Percentiles rank a stretch among this genome's conserved stretches.
phyloP scores from a whole-genome alignment of 345 rosid species.

The Linum tenue region DNA sequence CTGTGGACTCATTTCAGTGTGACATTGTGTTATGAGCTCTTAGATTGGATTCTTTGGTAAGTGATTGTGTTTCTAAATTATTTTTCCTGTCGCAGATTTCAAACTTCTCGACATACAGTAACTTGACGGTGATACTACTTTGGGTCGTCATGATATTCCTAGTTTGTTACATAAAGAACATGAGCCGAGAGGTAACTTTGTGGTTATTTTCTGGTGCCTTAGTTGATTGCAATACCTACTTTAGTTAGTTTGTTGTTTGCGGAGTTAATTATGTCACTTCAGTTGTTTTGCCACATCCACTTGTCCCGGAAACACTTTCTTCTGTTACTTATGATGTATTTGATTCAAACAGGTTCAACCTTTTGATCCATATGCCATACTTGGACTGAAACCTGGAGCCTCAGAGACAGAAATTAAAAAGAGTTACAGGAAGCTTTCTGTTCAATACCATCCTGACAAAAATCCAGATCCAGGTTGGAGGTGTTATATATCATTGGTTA shows the following conservation, averaged over 20 bases:
- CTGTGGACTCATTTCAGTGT: neutral
- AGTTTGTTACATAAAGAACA: conserved; percentile 73
- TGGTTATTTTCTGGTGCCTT: neutral
- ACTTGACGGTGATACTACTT: conserved; percentile 71
- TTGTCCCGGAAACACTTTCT: neutral
- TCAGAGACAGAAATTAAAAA: conserved; percentile 80
- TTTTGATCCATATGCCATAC: conserved; percentile 84
- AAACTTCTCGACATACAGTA: conserved; percentile 85
- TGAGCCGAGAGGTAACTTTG: conserved; percentile 65
- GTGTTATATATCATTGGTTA: conserved; percentile 22
- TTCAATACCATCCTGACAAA: conserved; percentile 96
- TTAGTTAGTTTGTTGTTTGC: too few relatives aligned
- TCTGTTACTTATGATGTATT: conserved; percentile 9
- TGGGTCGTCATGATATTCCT: conserved; percentile 87
- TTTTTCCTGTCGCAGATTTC: conserved; percentile 54
- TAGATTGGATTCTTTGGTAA: neutral
- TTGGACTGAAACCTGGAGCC: conserved; percentile 74
- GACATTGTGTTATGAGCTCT: neutral
- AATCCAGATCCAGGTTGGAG: conserved; percentile 96
- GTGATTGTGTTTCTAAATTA: conserved; percentile 8
- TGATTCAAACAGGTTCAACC: conserved; percentile 50
- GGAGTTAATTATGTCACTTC: too few relatives aligned
- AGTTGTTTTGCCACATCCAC: neutral
- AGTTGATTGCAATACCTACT: too few relatives aligned
- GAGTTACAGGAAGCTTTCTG: conserved; percentile 82